Evolutionary conservation across 2,329 filamentous ascomycete genomes (phyloP).

Genomic region (Penicillium sp.): DNA sequence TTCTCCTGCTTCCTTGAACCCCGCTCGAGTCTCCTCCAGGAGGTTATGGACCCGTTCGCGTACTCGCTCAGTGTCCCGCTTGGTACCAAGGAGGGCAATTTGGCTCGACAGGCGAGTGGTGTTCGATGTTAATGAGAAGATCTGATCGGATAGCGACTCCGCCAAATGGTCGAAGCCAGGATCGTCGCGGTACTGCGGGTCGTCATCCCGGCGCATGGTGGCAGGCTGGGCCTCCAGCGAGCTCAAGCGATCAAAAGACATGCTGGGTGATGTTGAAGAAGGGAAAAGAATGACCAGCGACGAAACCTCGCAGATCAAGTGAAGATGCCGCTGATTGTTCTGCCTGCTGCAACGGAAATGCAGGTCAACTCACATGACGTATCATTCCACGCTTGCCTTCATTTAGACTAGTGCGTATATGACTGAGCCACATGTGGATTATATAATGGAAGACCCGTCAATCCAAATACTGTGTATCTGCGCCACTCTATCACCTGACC

Average conservation of each 20-base stretch:
- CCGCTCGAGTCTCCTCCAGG: slow-evolving; percentile 79
- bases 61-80: slow-evolving; percentile 85
- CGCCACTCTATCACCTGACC: slow-evolving; percentile 28
- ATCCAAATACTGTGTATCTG: background rate
- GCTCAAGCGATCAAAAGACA: slow-evolving; percentile 91
- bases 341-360: slow-evolving; percentile 24
- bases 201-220: slow-evolving; percentile 66
- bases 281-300: slow-evolving; percentile 1
- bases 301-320: slow-evolving; percentile 2
- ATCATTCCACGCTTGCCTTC: slow-evolving; percentile 12
- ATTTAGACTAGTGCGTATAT: slow-evolving; percentile 12
- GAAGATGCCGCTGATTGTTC: slow-evolving; percentile 12
- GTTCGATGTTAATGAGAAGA: slow-evolving; percentile 86
- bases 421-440: background rate
- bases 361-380: slow-evolving; percentile 34
- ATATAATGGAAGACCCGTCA: background rate
- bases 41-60: slow-evolving; percentile 86
- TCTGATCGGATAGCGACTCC: slow-evolving; percentile 78
- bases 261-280: slow-evolving; percentile 38
- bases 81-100: slow-evolving; percentile 81
- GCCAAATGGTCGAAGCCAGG: slow-evolving; percentile 86
- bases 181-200: slow-evolving; percentile 80
- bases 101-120: slow-evolving; percentile 83
- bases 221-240: slow-evolving; percentile 79
- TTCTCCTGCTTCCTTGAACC: slow-evolving; percentile 90